These are phyloP conservation scores for Penicillium decumbens DNA, from an alignment of 2,329 filamentous ascomycete species.

Conservation along the genomic window DNA sequence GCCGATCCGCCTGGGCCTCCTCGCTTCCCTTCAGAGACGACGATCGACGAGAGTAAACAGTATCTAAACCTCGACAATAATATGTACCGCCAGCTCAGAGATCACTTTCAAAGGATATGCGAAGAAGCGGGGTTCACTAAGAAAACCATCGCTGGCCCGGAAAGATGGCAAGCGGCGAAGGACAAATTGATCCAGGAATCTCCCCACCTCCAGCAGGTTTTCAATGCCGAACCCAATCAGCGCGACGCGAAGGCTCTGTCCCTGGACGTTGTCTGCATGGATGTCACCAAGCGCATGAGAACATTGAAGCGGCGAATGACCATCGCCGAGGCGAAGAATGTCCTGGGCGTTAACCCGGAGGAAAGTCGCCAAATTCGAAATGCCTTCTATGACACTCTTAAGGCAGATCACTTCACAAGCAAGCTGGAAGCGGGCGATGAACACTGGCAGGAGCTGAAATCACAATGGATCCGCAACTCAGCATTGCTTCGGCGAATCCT, in stretches of 20 bases:
- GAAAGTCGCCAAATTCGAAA: constrained; percentile 62
- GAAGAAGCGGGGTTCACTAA: constrained; percentile 63
- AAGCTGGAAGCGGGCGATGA: constrained; percentile 68
- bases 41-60: constrained; percentile 70
- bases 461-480: constrained; percentile 60
- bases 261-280: constrained; percentile 72
- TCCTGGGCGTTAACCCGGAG: constrained; percentile 64
- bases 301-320: constrained; percentile 62
- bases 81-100: constrained; percentile 61
- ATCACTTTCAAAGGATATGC: constrained; percentile 67
- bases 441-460: constrained; percentile 67
- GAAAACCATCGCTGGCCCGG: constrained; percentile 69
- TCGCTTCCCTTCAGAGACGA: constrained; percentile 77
- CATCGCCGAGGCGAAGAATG: constrained; percentile 69
- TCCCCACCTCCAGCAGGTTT: constrained; percentile 58
- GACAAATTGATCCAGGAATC: constrained; percentile 61
- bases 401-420: constrained; percentile 62
- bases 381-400: constrained; percentile 62
- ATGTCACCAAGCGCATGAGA: constrained; percentile 76
- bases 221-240: constrained; percentile 56
- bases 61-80: constrained; percentile 61
- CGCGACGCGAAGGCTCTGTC: constrained; percentile 62
- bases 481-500: constrained; percentile 54
- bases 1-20: constrained; percentile 64
- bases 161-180: constrained; percentile 69